Evolutionary conservation across 768 basidiomycete genomes (phyloP), one percentile per base, ranked within the genome.

Genomic region (Boletus subcaerulescens): DNA sequence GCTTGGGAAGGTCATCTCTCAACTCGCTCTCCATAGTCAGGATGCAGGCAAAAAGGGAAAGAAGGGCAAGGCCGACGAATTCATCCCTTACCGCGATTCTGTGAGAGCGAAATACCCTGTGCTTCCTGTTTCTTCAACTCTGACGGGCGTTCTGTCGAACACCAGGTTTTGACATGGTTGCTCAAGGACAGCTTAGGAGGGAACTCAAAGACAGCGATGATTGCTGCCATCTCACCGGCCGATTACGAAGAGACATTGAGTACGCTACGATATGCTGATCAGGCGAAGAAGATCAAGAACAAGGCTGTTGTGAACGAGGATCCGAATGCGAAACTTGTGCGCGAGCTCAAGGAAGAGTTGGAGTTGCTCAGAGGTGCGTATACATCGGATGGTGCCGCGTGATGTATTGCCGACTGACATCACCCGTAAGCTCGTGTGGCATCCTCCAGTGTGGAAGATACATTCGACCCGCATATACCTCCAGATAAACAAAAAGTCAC

Each of bases 271-370:
- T 98, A 99, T 73, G 97, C 97, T 62, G 94, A 97, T 79, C 93
- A 93, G 70, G 95, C 96, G 33, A 99, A 99, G 87, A 96, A 96
- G 86, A 99, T 99, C 75, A 98, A 95, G 86, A 99, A 98, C 74
- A 96, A 98, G 77, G 96, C 97, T 15, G 85, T 98, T 55, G 91
- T 99, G 60, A 99, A 99, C 74, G 97, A 99, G 76, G 97, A 99
- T 81, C 97, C 97, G 32, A 99, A 98, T 65, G 96, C 96, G 67
- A 98, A 93, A 77, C 88, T 99, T 53, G 95, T 99, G 53, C 87
- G 95, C 45, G 96, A 98, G 73, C 89, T 99, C 71, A 99, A 98
- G 74, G 97, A 98, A 76, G 97, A 99, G 74, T 77, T 99, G 42
- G 92, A 96, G 69, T 78, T 90, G 75, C 87, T 98, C 44, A 83